phyloP scores from a whole-genome alignment of 176 grass and related monocot genomes.

The Zoysia pacifica region DNA sequence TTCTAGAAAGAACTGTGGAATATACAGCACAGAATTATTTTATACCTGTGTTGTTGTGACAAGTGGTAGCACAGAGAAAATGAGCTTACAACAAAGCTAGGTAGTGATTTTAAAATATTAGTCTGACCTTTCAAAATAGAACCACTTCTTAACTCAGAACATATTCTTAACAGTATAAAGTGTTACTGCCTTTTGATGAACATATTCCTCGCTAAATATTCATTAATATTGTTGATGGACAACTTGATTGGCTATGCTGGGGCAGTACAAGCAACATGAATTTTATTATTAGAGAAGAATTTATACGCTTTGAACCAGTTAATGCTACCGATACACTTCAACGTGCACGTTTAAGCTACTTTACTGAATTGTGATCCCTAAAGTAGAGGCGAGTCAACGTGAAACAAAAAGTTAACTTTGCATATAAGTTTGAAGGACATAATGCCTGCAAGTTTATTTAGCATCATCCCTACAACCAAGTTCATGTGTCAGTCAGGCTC shows the following conservation, averaged over 20 bases:
- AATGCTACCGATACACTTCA: background rate
- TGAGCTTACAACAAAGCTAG: constrained; percentile 10
- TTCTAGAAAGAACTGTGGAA: constrained; percentile 16
- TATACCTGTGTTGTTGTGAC: constrained; percentile 5
- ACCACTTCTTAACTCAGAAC: background rate
- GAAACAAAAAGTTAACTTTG: background rate
- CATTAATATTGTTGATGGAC: constrained; percentile 26
- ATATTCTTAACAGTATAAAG: constrained; percentile 45
- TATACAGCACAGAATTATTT: constrained; percentile 14
- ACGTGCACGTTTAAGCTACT: constrained; percentile 4
- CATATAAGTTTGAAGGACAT: background rate
- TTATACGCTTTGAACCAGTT: constrained; percentile 17
- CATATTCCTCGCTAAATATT: constrained; percentile 52
- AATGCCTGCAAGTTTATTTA: background rate
- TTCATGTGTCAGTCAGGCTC: background rate
- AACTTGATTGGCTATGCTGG: constrained; percentile 26
- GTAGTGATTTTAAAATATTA: constrained; percentile 11
- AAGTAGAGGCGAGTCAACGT: background rate
- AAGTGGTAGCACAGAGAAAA: constrained; percentile 36
- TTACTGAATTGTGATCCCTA: background rate
- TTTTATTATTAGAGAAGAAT: constrained; percentile 40
- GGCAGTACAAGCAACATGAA: constrained; percentile 34
- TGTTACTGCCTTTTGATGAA: constrained; percentile 38
- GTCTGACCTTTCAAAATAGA: constrained; percentile 49
- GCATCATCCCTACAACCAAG: background rate